Base-by-base conservation (phyloP, 2,329 filamentous ascomycete species). In the Penicillium sp. region DNA sequence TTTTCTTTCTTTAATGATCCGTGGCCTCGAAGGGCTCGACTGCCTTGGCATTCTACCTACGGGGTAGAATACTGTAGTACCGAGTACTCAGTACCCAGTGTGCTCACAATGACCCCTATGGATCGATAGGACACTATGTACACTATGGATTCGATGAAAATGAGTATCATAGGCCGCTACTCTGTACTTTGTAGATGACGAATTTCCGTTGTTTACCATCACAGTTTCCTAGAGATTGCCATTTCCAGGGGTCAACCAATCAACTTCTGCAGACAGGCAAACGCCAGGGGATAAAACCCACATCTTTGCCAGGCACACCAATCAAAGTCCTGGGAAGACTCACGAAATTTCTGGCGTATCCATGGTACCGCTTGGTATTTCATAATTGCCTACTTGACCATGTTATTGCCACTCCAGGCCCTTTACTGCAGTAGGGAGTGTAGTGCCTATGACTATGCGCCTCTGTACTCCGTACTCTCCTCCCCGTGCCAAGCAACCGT, bases 281-380 rank as follows among this genome's bases (percentile, higher is more conserved):
- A 28, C 29, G 47, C 42, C 47, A 49, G 42, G 47, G 20, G 42
- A 49, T 20, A 3, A 24, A 23, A 20, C 35, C 24, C 29, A 45
- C 38, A 37, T 8, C 46, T 23, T 46, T 40, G 52, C 50, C 65
- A 66, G 64, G 65, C 37, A 67, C 65, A 61, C 65, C 64, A 68
- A 66, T 66, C 61, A 67, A 2, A 6, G 20, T 18, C 6, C 5
- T 18, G 38, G 3, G 29, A n/a, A 18, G 9, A 42, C 54, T 44
- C 15, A 23, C 53, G 57, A 37, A 49, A 58, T 56, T 44, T 53
- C 48, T 50, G 25, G 38, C 47, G 52, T 57, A 55, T 58, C 53
- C 57, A 59, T 56, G 53, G 50, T 51, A 55, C 50, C 45, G 18
- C n/a, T 9, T 18, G 23, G 42, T 45, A 49, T 44, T 43, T 41